Evolutionary conservation across 2,329 filamentous ascomycete genomes (phyloP), one percentile per base, ranked within the genome.

Genomic region (Stagonosporopsis chrysanthemi): DNA sequence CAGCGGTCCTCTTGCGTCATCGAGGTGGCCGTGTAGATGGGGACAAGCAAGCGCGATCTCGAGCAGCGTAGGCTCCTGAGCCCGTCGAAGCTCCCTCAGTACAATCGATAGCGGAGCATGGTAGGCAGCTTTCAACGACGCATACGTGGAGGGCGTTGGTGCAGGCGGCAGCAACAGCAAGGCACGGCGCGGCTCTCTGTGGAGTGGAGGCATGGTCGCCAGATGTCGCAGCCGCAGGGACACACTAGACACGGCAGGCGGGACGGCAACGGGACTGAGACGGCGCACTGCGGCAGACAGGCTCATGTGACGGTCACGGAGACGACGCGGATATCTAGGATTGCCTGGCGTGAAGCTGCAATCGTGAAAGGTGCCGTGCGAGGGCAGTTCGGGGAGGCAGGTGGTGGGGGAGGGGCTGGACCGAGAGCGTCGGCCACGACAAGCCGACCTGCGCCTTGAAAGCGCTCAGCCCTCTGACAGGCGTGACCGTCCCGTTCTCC

Each of bases 11-110:
- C 84, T 82, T 42, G 84, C 80, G 28, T 78, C 76, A 22, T 78
- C 77, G 23, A 80, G 78, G 29, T 78, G 77, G 19, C 84, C 82
- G 43, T 81, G 78, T 12, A 92, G 81, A 48, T 89, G 80, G 2
- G 88, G 85, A 44, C 84, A 84, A 2, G 84, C 83, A 35, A 96
- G 74, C 2, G 87, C 90, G 66, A 87, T 79, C 49, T 88, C 84
- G 29, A 88, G 72, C 12, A 81, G 68, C 2, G 74, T 84, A 66
- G 66, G 58, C 55, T 69, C 46, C 46, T 65, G 56, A 52, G 70
- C 42, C 62, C 65, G 64, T 59, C 63, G 44, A 17, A 79, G 72
- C 62, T 80, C 74, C 48, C 76, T 75, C 36, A 82, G 66, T 6
- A 80, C 78, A 51, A 77, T 68, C 41, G 68, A 67, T 9, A 82